Conservation (phyloP, 2,329 filamentous ascomycete genomes). For the Cercospora sp. region DNA sequence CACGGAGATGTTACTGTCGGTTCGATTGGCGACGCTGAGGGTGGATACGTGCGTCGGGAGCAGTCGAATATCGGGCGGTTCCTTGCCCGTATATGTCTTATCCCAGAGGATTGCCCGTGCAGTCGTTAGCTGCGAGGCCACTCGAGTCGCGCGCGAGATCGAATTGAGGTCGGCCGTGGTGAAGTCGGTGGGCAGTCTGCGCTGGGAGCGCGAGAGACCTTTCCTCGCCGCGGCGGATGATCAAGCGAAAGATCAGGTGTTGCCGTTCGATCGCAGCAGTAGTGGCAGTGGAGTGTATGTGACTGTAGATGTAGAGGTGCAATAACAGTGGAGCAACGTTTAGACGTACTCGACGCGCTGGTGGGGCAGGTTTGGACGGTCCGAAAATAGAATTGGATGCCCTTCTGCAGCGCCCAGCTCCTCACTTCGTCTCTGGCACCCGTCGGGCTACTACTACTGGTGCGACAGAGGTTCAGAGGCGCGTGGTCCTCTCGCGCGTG, state of each 20-base stretch:
- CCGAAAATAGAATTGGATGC: neutral
- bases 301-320: neutral
- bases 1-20: slow-evolving; percentile 55
- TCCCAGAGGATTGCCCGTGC: slow-evolving; percentile 55
- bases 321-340: neutral
- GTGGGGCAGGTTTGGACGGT: neutral
- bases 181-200: slow-evolving; percentile 6
- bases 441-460: neutral
- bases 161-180: slow-evolving; percentile 16
- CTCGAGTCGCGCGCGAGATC: slow-evolving; percentile 12
- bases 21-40: slow-evolving; percentile 48
- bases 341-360: neutral
- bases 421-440: neutral
- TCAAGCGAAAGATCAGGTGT: neutral
- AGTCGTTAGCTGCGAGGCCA: slow-evolving; percentile 43
- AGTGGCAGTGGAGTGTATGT: neutral
- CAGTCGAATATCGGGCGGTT: slow-evolving; percentile 49
- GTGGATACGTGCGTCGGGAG: slow-evolving; percentile 53
- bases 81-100: slow-evolving; percentile 47
- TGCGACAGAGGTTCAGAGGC: neutral
- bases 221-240: neutral
- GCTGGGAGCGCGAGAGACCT: slow-evolving; percentile 1
- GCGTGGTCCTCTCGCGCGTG: neutral
- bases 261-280: neutral
- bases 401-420: neutral